phyloP scores from a whole-genome alignment of 768 basidiomycete species.

The Dendrothele bispora region DNA sequence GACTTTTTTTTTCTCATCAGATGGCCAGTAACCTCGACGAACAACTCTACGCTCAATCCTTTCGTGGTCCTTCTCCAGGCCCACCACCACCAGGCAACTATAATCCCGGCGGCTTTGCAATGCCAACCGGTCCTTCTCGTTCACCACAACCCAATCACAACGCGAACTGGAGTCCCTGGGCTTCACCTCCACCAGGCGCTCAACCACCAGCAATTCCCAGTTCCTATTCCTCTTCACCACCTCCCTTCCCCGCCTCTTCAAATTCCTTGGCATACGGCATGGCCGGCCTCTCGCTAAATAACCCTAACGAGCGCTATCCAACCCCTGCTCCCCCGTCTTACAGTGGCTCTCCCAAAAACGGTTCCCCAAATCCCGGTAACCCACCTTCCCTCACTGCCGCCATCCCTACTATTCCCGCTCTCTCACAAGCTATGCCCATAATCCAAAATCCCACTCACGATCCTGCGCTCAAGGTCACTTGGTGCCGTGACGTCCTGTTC shows the following conservation, averaged over 20 bases:
- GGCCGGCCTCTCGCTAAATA: not conserved
- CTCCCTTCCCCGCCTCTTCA: not conserved
- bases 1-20: not conserved
- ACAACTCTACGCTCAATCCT: not conserved
- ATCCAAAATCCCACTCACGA: conserved; percentile 58
- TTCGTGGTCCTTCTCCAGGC: not conserved
- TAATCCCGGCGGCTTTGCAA: not conserved
- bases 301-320: not conserved
- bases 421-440: conserved; percentile 48
- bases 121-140: not conserved
- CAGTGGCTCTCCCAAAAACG: not conserved
- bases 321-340: not conserved
- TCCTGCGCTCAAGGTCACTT: conserved; percentile 64
- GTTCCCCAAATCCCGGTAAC: conserved; percentile 1
- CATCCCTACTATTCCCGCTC: conserved; percentile 62
- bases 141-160: not conserved
- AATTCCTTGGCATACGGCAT: not conserved
- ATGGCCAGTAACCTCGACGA: conserved; percentile 9
- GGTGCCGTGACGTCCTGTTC: conserved; percentile 82
- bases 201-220: too few species aligned
- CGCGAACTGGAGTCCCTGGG: not conserved
- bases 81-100: not conserved
- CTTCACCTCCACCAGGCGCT: too few species aligned
- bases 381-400: conserved; percentile 61
- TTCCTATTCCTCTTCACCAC: too few species aligned